Base-by-base conservation (phyloP, 306 rosid species). In the Hippophae tibetana region DNA sequence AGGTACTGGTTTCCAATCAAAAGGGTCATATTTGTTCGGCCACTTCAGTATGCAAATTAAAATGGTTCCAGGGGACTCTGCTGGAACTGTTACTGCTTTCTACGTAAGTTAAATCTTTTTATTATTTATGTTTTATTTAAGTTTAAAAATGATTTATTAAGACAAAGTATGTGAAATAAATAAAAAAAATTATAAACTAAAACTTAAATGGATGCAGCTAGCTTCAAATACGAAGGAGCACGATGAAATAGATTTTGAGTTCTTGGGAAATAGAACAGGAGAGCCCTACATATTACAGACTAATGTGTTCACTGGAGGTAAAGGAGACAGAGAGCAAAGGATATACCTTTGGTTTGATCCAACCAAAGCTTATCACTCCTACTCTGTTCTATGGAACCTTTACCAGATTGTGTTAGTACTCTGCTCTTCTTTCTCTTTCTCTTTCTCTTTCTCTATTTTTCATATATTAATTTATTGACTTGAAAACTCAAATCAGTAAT, bases 1-100 rank as follows among this genome's bases (percentile, higher is more conserved):
- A 60, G 95, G 95, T 8, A 89, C 96, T 53, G 96, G 94, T n/a
- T 85, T 89, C 65, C 96, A 89, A 67, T 83, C 96, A 48, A 89
- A 85, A 62, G 96, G 96, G 2, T 75, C 87, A 10, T 89, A 89
- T 73, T 70, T 89, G 76, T 89, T 83, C 62, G 96, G 96, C 23
- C 90, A 89, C 62, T 85, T 89, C 73, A 80, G 89, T 52, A 89
- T 89, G 96, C 47, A 82, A 63, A 85, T 89, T 14, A 89, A 85
- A 65, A 53, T 89, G 76, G 82, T 74, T 64, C 80, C 94, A 0
- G 96, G 90, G 0, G 96, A 89, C 73, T 89, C 96, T 7, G 94
- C 96, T 10, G 96, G 96, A 65, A 86, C 87, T 3, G 96, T 89
- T 26, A 89, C 96, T 40, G 96, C 96, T 66, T 89, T 83, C 70